phyloP scores from a whole-genome alignment of 2,329 filamentous ascomycete species.

The Fusarium nanum region DNA sequence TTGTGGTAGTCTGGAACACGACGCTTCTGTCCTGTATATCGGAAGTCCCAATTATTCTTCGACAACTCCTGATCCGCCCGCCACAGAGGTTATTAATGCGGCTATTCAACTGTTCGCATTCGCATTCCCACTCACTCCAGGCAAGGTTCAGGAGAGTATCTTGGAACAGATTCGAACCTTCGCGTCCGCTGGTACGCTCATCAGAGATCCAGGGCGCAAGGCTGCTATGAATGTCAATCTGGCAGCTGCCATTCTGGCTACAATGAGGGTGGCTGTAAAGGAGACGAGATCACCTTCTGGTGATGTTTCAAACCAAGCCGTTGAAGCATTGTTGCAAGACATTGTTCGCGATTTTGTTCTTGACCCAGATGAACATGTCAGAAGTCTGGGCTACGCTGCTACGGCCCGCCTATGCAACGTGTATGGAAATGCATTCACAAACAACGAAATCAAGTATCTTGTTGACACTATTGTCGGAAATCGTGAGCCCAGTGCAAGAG shows the following conservation, averaged over 20 bases:
- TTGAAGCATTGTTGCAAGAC: slow-evolving; percentile 87
- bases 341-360: slow-evolving; percentile 78
- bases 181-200: slow-evolving; percentile 80
- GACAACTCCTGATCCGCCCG: slow-evolving; percentile 77
- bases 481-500: slow-evolving; percentile 89
- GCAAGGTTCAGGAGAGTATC: slow-evolving; percentile 95
- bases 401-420: slow-evolving; percentile 85
- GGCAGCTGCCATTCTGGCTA: slow-evolving; percentile 81
- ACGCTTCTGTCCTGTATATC: slow-evolving; percentile 84
- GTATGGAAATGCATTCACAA: slow-evolving; percentile 90
- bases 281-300: slow-evolving; percentile 81
- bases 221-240: slow-evolving; percentile 93
- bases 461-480: slow-evolving; percentile 96
- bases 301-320: slow-evolving; percentile 77
- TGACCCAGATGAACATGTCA: slow-evolving; percentile 86
- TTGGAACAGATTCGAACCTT: slow-evolving; percentile 94
- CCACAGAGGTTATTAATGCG: slow-evolving; percentile 93
- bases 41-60: slow-evolving; percentile 58
- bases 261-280: slow-evolving; percentile 84
- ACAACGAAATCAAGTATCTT: slow-evolving; percentile 87
- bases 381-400: slow-evolving; percentile 85
- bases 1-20: slow-evolving; percentile 87
- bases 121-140: slow-evolving; percentile 86
- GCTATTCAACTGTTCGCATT: slow-evolving; percentile 94
- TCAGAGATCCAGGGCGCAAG: slow-evolving; percentile 87